Percentiles rank a stretch among this genome's conserved stretches.
Conservation (phyloP, 352 stramenopile species). For the Phytopythium montanum region DNA sequence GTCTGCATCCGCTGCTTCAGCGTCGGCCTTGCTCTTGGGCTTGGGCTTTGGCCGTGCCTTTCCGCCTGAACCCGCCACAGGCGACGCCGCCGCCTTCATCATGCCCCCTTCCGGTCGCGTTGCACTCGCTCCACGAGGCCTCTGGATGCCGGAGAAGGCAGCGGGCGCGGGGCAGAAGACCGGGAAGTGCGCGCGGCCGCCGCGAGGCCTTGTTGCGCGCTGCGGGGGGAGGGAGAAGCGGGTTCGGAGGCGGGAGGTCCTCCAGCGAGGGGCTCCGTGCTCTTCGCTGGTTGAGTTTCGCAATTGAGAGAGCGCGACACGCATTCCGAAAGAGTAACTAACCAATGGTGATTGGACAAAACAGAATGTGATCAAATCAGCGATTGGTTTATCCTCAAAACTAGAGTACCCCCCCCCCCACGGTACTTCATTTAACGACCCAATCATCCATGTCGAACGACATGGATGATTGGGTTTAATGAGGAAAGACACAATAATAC, state of each 20-base stretch:
- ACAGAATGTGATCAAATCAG: too few relatives aligned
- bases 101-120: background rate
- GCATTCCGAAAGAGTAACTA: too few relatives aligned
- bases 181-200: background rate
- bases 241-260: constrained; percentile 1
- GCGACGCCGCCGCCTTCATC: constrained; percentile 1
- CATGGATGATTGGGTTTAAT: too few relatives aligned
- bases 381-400: too few relatives aligned
- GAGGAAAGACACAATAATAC: too few relatives aligned
- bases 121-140: background rate
- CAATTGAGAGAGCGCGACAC: constrained; percentile 1
- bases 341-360: too few relatives aligned
- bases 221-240: constrained; percentile 18
- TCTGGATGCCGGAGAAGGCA: background rate
- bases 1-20: constrained; percentile 14
- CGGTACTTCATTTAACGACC: accelerated
- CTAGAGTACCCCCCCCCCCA: too few relatives aligned
- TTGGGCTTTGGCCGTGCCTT: constrained; percentile 23
- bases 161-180: background rate
- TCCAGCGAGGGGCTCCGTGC: constrained; percentile 1
- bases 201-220: background rate
- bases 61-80: background rate
- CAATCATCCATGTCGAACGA: too few relatives aligned
- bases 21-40: constrained; percentile 11
- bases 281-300: constrained; percentile 11